Conservation (phyloP, 2,329 filamentous ascomycete genomes). For the Fusarium globosum region DNA sequence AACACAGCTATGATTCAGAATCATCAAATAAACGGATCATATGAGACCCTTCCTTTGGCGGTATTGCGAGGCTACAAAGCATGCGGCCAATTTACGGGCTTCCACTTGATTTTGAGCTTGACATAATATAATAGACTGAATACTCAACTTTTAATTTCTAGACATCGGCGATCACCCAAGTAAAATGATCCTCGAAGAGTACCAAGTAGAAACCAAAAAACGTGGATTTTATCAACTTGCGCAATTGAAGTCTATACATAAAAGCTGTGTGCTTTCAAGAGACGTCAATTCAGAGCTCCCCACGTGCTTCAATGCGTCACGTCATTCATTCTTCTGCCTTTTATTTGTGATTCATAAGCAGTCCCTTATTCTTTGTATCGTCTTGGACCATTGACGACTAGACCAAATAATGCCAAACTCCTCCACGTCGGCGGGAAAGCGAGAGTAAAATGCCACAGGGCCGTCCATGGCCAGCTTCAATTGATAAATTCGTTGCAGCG, state of each 20-base stretch:
- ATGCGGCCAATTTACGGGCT: background rate
- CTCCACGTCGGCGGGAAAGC: conserved; percentile 40
- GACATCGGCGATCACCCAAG: background rate
- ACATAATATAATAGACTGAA: background rate
- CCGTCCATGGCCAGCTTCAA: conserved; percentile 45
- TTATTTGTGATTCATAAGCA: conserved; percentile 32
- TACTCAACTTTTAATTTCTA: background rate
- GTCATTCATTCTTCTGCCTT: conserved; percentile 35
- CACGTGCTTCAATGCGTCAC: conserved; percentile 27
- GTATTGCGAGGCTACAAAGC: background rate
- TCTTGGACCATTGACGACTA: conserved; percentile 37
- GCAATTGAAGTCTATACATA: conserved; percentile 35
- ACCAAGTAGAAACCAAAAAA: background rate
- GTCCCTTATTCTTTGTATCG: conserved; percentile 39
- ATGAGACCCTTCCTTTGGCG: background rate
- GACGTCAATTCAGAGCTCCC: conserved; percentile 6
- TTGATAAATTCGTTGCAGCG: conserved; percentile 44
- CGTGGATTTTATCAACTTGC: conserved; percentile 34
- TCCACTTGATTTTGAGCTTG: background rate
- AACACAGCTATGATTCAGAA: background rate
- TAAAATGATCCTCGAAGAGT: background rate
- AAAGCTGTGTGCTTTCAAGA: conserved; percentile 28
- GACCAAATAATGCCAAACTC: conserved; percentile 37
- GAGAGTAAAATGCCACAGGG: conserved; percentile 43
- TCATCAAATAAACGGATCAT: background rate